phyloP scores from a whole-genome alignment of 2,329 filamentous ascomycete species.

The Nemania sp. region DNA sequence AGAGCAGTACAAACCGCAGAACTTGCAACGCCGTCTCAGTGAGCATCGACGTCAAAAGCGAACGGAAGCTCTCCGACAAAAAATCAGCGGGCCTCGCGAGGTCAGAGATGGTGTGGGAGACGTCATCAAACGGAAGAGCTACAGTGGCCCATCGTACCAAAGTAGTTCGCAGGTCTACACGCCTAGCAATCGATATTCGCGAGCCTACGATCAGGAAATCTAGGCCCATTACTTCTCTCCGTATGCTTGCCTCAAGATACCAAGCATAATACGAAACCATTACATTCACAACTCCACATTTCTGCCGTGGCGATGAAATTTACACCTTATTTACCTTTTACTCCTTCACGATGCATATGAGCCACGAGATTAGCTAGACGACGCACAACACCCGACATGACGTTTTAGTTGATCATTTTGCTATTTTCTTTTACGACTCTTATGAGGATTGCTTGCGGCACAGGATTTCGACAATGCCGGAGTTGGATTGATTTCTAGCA shows the following conservation, averaged over 20 bases:
- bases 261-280: neutral
- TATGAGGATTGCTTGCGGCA: constrained; percentile 9
- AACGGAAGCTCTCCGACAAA: constrained; percentile 67
- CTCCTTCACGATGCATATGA: constrained; percentile 40
- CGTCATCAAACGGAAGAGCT: constrained; percentile 62
- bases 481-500: constrained; percentile 26
- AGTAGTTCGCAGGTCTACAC: constrained; percentile 6
- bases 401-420: constrained; percentile 15
- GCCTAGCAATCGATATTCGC: constrained; percentile 13
- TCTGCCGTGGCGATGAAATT: neutral
- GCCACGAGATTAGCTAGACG: constrained; percentile 35
- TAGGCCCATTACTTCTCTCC: neutral
- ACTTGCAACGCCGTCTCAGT: constrained; percentile 66
- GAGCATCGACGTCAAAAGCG: constrained; percentile 70
- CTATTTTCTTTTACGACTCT: constrained; percentile 15
- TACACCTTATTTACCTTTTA: constrained; percentile 8
- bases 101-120: constrained; percentile 70
- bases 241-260: neutral
- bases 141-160: constrained; percentile 53
- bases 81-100: constrained; percentile 70
- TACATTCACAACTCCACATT: neutral
- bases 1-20: constrained; percentile 62
- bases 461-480: constrained; percentile 6
- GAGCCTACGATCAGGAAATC: constrained; percentile 10
- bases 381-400: constrained; percentile 20